A percentile compares a stretch with the other conserved stretches of the same genome.
phyloP scores from a whole-genome alignment of 176 grass and related monocot genomes.

The Cymbopogon citratus region DNA sequence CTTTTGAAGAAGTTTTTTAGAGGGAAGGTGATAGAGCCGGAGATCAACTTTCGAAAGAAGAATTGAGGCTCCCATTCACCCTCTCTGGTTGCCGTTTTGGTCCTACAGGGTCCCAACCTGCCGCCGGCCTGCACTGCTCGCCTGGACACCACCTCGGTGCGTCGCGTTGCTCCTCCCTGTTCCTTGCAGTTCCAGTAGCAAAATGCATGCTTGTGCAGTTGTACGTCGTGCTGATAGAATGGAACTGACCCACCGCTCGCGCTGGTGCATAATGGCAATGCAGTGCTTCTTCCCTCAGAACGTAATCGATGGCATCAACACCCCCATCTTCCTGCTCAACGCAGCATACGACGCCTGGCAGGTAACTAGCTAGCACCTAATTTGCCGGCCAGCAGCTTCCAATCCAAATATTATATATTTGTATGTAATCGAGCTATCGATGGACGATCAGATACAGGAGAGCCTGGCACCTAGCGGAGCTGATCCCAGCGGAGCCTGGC shows the following conservation, averaged over 20 bases:
- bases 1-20: too few species aligned
- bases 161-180: not conserved
- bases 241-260: too few species aligned
- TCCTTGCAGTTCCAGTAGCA: too few species aligned
- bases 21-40: too few species aligned
- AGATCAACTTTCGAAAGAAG: too few species aligned
- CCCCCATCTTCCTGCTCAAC: constrained; percentile 80
- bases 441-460: constrained; percentile 47
- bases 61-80: too few species aligned
- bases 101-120: constrained; percentile 31
- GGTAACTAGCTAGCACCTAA: too few species aligned
- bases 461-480: constrained; percentile 52
- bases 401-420: too few species aligned
- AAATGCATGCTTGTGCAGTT: too few species aligned
- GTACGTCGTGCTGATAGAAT: not conserved
- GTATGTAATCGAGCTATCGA: not conserved
- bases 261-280: not conserved
- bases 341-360: constrained; percentile 65
- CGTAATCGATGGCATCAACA: constrained; percentile 55
- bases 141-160: constrained; percentile 62
- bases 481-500: constrained; percentile 55
- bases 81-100: too few species aligned
- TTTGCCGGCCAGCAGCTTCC: too few species aligned
- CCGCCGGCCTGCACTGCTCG: constrained; percentile 48
- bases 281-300: constrained; percentile 94